A percentile compares a stretch with the other conserved stretches of the same genome.
Conservation (phyloP, 345 rosid species). For the Ailanthus altissimus region DNA sequence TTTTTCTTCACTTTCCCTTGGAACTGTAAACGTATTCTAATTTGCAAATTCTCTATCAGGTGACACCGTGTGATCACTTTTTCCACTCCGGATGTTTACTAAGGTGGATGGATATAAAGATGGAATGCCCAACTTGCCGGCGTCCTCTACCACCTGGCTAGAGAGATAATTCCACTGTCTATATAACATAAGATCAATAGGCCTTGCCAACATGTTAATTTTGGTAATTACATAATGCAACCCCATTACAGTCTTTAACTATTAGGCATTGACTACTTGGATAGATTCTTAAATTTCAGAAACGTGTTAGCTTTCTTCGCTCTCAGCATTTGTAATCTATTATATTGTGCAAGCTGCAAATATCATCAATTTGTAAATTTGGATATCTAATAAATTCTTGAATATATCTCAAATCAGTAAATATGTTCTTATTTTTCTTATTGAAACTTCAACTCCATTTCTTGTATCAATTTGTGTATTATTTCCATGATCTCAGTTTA, state of each 20-base stretch:
- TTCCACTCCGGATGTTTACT: constrained; percentile 93
- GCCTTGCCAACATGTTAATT: constrained; percentile 18
- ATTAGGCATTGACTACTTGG: not conserved
- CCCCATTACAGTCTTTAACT: not conserved
- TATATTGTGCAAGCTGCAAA: not conserved
- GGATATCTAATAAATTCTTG: not conserved
- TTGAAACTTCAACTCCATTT: no score
- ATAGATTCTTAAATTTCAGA: not conserved
- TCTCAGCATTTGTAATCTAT: not conserved
- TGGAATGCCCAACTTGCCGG: constrained; percentile 99
- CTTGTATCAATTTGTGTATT: no score
- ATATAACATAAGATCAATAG: constrained; percentile 36
- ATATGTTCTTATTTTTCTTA: not conserved
- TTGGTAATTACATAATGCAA: constrained; percentile 34
- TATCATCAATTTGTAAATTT: constrained; percentile 5
- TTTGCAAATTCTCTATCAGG: constrained; percentile 45
- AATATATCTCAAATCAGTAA: not conserved
- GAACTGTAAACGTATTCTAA: not conserved
- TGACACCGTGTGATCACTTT: constrained; percentile 95
- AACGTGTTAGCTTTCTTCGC: not conserved
- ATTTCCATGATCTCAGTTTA: no score
- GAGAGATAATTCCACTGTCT: constrained; percentile 31
- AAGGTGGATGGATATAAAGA: constrained; percentile 99
- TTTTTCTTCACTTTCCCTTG: not conserved
- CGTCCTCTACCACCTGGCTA: constrained; percentile 87